Conservation (phyloP, 2,329 filamentous ascomycete genomes). For the Aspergillus unguis region DNA sequence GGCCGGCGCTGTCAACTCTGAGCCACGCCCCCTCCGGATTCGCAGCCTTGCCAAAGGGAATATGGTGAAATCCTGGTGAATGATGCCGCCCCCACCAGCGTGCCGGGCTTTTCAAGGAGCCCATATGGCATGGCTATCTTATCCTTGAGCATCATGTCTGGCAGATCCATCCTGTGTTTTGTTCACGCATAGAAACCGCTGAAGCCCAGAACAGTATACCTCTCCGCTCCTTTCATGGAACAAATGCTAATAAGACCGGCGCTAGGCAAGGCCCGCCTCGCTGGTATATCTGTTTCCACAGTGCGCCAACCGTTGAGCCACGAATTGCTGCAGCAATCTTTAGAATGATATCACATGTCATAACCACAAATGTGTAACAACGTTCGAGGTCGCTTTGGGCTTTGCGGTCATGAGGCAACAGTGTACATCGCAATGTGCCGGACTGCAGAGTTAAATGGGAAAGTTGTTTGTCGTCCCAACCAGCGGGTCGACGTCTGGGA, state of each 20-base stretch:
- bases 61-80: background rate
- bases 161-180: no score
- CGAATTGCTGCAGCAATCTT: background rate
- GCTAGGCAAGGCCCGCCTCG: background rate
- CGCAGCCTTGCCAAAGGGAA: slow-evolving; percentile 1
- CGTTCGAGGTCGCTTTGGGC: slow-evolving; percentile 18
- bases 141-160: no score
- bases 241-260: background rate
- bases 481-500: slow-evolving; percentile 20
- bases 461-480: slow-evolving; percentile 15
- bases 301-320: background rate
- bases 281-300: background rate
- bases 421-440: slow-evolving; percentile 20
- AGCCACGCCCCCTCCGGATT: slow-evolving; percentile 8
- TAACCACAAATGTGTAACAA: slow-evolving; percentile 19
- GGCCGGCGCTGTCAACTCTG: background rate
- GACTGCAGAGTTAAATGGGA: slow-evolving; percentile 14
- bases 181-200: no score
- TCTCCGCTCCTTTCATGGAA: background rate
- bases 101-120: background rate
- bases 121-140: no score
- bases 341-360: slow-evolving; percentile 1
- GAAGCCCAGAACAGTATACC: no score
- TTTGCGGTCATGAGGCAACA: slow-evolving; percentile 18
- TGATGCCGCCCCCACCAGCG: slow-evolving; percentile 3